phyloP scores from a whole-genome alignment of 148 eudicot species.

The Dysphania ambrosioides region DNA sequence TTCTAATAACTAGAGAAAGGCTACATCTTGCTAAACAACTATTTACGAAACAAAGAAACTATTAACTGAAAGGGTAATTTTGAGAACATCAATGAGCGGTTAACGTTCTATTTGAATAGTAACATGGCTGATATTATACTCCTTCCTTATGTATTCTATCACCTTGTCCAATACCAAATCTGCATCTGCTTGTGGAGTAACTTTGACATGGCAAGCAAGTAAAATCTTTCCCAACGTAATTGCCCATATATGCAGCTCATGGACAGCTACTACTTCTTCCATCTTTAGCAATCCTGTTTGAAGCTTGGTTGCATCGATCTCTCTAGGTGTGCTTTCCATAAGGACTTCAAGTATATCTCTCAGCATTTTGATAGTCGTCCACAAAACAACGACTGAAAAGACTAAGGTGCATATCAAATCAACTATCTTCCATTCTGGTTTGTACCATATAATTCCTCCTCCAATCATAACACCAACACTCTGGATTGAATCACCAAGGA shows the following conservation, averaged over 20 bases:
- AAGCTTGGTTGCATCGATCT: slow-evolving; percentile 81
- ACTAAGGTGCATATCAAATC: slow-evolving; percentile 87
- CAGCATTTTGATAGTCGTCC: slow-evolving; percentile 76
- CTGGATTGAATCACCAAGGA: slow-evolving; percentile 91
- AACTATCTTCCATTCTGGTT: slow-evolving; percentile 84
- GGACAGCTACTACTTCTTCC: slow-evolving; percentile 82
- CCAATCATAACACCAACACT: slow-evolving; percentile 96
- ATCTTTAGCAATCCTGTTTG: slow-evolving; percentile 66
- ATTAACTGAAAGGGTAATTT: slow-evolving; percentile 10
- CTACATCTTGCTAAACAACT: slow-evolving; percentile 8
- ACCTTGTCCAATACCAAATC: slow-evolving; percentile 85
- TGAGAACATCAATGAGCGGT: slow-evolving; percentile 1
- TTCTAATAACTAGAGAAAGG: slow-evolving; percentile 17
- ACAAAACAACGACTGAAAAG: slow-evolving; percentile 70
- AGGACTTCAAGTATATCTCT: slow-evolving; percentile 76
- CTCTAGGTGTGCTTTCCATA: slow-evolving; percentile 98
- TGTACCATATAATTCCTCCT: slow-evolving; percentile 87
- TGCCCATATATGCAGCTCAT: slow-evolving; percentile 96
- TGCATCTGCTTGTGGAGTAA: slow-evolving; percentile 73
- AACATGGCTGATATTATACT: slow-evolving; percentile 84
- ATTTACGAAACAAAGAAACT: slow-evolving; percentile 9
- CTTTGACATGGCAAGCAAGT: slow-evolving; percentile 86
- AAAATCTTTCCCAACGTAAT: slow-evolving; percentile 85
- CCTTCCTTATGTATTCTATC: slow-evolving; percentile 63
- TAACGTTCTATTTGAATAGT: slow-evolving; percentile 83